Evolutionary conservation across 2,329 filamentous ascomycete genomes (phyloP), one percentile per base, ranked within the genome.

Genomic region (Pseudopithomyces maydicus): DNA sequence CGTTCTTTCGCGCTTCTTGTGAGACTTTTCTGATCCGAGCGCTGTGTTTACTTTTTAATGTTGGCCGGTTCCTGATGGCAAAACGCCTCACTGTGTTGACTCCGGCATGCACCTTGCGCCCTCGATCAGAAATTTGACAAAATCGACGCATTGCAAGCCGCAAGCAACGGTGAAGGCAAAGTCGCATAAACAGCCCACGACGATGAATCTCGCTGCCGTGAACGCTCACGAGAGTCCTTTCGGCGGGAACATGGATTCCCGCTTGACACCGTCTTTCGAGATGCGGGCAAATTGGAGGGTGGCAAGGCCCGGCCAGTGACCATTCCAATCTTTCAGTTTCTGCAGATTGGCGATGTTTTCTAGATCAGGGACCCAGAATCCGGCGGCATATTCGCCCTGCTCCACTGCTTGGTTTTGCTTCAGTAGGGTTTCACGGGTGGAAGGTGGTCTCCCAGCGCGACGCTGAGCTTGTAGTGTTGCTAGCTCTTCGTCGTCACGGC

Each of bases 291-390:
- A 98, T 57, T 88, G 86, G 64, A 97, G 74, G 8, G 84, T 88
- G 33, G 88, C 86, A 60, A 97, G 82, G 67, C 89, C 89, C 8
- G 90, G 84, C 94, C 94, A 98, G 23, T 90, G 85, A 3, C 90
- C 90, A 62, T 92, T 90, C 91, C 92, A 98, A 20, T 82, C 81
- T 61, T 86, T 83, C 39, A 98, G 77, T 63, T 85, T 82, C 55
- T 82, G 77, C 50, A 90, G 77, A 64, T 88, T 92, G 46, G 88
- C 84, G 39, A 83, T 80, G 41, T 87, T 83, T 54, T 86, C 84
- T 52, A 97, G 79, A 71, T 97, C 90, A 0, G 94, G 93, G 39
- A 96, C 76, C 91, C 90, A 90, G 70, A 97, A 96, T 0, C 95
- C 95, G 52, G 87, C 87, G 61, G 88, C 84, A 64, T 90, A 91